Evolutionary conservation across 1,284 basidiomycete species (phyloP).

Genomic region (Naganishia sp.): DNA sequence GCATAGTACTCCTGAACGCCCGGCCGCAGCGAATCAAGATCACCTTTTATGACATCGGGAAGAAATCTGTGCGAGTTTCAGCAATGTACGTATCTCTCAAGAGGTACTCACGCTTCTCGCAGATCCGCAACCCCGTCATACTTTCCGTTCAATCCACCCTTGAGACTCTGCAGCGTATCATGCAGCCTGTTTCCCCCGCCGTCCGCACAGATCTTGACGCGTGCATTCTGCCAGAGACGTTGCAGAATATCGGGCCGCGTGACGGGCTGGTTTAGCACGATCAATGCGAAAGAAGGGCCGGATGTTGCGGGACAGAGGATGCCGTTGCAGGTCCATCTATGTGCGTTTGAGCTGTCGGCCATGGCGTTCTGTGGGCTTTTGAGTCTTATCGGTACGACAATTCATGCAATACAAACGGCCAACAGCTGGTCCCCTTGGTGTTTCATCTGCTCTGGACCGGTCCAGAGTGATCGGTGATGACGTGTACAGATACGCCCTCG

Average conservation of each 20-base stretch:
- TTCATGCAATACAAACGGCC: no score
- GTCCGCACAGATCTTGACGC: conserved; percentile 74
- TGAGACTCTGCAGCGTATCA: conserved; percentile 60
- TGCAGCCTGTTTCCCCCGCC: conserved; percentile 88
- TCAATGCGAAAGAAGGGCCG: conserved; percentile 58
- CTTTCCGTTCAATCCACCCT: conserved; percentile 42
- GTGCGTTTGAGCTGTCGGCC: background rate
- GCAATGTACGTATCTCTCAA: background rate
- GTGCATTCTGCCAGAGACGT: conserved; percentile 68
- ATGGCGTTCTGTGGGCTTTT: background rate
- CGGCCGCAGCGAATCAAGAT: conserved; percentile 80
- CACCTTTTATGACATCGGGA: conserved; percentile 88
- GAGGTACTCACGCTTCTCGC: conserved; percentile 29
- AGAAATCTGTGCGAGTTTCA: conserved; percentile 58
- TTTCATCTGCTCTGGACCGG: no score
- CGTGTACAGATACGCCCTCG: background rate
- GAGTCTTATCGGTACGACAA: no score
- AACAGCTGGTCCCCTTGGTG: no score
- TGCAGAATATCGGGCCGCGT: conserved; percentile 62
- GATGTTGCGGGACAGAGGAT: background rate
- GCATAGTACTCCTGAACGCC: conserved; percentile 74
- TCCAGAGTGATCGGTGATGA: no score
- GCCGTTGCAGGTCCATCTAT: conserved; percentile 16
- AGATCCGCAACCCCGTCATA: conserved; percentile 2
- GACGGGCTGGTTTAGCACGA: conserved; percentile 88